phyloP scores from a whole-genome alignment of 1,139 yeast genomes.

The Zygosaccharomyces pseudobailii region DNA sequence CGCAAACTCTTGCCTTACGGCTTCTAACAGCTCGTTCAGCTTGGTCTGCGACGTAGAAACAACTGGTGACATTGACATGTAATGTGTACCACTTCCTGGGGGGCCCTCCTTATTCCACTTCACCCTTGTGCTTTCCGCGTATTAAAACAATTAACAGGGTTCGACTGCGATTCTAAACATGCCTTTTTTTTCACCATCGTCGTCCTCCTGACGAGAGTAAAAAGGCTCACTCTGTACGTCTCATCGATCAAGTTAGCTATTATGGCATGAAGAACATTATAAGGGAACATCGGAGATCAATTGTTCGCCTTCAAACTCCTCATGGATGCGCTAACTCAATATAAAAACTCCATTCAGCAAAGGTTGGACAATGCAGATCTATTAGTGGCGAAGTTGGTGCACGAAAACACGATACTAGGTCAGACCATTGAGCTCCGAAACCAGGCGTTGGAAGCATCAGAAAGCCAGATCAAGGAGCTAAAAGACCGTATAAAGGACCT shows the following conservation, averaged over 20 bases:
- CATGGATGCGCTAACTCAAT: conserved; percentile 25
- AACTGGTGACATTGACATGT: conserved; percentile 16
- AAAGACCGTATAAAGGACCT: conserved; percentile 8
- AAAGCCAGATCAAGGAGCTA: conserved; percentile 11
- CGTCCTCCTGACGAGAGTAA: background rate
- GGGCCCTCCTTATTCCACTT: background rate
- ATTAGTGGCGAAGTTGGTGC: conserved; percentile 26
- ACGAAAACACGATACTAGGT: conserved; percentile 25
- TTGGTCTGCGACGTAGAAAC: conserved; percentile 24
- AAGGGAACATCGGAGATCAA: background rate
- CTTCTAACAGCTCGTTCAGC: conserved; percentile 72
- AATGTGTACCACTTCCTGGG: background rate
- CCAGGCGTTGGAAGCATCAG: conserved; percentile 20
- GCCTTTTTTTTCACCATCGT: background rate
- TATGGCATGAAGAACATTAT: background rate
- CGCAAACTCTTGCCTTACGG: conserved; percentile 88
- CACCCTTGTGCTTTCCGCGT: background rate
- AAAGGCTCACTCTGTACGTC: background rate
- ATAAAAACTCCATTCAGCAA: conserved; percentile 24
- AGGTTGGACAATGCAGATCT: conserved; percentile 30
- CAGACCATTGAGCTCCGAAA: conserved; percentile 20
- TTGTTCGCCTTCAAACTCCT: background rate
- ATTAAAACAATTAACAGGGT: background rate
- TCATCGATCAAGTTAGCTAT: background rate
- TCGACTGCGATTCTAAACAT: background rate